Conservation (phyloP, 768 basidiomycete genomes). For the Fomitopsis serialis region DNA sequence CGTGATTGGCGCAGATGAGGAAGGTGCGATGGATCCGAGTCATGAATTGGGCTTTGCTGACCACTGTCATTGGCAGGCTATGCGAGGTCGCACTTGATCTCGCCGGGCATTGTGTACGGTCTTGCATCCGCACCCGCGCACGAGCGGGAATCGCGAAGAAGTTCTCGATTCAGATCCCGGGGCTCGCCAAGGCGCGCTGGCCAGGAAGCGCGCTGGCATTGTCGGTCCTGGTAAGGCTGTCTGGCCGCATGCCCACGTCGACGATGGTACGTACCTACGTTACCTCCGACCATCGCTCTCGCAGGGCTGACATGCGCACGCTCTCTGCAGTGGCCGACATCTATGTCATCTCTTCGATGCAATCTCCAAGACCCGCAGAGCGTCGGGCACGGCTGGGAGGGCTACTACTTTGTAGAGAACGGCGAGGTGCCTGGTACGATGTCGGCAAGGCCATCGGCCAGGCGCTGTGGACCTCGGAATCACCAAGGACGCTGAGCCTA, state of each 20-base stretch:
- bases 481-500: conserved; percentile 31
- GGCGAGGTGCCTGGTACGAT: conserved; percentile 28
- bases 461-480: conserved; percentile 28
- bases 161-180: conserved; percentile 48
- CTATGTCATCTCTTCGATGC: conserved; percentile 38
- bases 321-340: conserved; percentile 45
- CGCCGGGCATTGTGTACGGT: conserved; percentile 59
- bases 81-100: conserved; percentile 45
- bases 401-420: conserved; percentile 30
- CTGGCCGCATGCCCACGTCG: conserved; percentile 55
- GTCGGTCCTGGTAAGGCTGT: conserved; percentile 53
- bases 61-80: too few relatives aligned
- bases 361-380: conserved; percentile 20
- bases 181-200: conserved; percentile 39
- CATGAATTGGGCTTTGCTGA: too few relatives aligned
- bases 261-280: conserved; percentile 46
- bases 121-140: conserved; percentile 42
- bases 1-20: conserved; percentile 40
- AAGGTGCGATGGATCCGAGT: too few relatives aligned
- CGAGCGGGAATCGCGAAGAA: conserved; percentile 48
- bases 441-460: conserved; percentile 33
- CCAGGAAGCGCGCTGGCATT: conserved; percentile 45
- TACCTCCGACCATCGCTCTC: too few relatives aligned
- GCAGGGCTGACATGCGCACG: too few relatives aligned
- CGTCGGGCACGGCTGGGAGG: conserved; percentile 28